Percentiles rank a stretch among this genome's conserved stretches.
Evolutionary conservation across 371 early-diverging fungal species (phyloP).

Genomic region (Syncephalastrum monosporum): DNA sequence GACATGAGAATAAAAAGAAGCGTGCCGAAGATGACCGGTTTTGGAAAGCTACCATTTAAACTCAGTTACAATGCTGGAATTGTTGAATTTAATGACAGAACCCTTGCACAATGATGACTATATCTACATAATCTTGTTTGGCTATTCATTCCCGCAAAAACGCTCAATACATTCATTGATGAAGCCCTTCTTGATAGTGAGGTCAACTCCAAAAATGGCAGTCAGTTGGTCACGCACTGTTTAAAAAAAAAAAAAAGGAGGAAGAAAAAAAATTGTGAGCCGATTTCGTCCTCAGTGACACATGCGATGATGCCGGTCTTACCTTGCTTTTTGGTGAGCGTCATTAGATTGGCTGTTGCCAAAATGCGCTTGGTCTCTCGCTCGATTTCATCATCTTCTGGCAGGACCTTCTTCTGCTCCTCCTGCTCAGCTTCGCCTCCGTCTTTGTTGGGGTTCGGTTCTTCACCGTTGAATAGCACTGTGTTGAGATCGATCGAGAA

Average conservation of each 20-base stretch:
- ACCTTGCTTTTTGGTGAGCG: slow-evolving; percentile 80
- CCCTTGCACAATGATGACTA: not conserved
- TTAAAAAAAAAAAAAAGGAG: slow-evolving; percentile 4
- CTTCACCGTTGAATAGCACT: not conserved
- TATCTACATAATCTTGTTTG: not conserved
- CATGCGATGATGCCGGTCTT: slow-evolving; percentile 9
- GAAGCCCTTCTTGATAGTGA: slow-evolving; percentile 79
- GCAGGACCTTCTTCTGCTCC: slow-evolving; percentile 44
- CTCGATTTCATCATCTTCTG: slow-evolving; percentile 86
- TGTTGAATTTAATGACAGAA: too few species aligned
- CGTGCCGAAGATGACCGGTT: too few species aligned
- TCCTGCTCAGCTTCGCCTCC: not conserved
- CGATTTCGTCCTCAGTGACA: not conserved
- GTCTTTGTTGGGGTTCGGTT: not conserved
- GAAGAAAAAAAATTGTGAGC: not conserved
- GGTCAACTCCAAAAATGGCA: slow-evolving; percentile 75
- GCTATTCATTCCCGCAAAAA: slow-evolving; percentile 16
- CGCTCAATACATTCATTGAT: slow-evolving; percentile 85
- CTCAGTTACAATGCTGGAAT: too few species aligned
- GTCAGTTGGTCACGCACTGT: slow-evolving; percentile 81
- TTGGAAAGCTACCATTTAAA: too few species aligned
- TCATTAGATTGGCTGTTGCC: slow-evolving; percentile 74
- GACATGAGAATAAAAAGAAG: not conserved
- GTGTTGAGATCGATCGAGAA: not conserved
- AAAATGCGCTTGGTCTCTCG: slow-evolving; percentile 78